Evolutionary conservation across 495 filamentous ascomycete genomes (phyloP), one percentile per base, ranked within the genome.

Genomic region (Neurospora pannonica): DNA sequence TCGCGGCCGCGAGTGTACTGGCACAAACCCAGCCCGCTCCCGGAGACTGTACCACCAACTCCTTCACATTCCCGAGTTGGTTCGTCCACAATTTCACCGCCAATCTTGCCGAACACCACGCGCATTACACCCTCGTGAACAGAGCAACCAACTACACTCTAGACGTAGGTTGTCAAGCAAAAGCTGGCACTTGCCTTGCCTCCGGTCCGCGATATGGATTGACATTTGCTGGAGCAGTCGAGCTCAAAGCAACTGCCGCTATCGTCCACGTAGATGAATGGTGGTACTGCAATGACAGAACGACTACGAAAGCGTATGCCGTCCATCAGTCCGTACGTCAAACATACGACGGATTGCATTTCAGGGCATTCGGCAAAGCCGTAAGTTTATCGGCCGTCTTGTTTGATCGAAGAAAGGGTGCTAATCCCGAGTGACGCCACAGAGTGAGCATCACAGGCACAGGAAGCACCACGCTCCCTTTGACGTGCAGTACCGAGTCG

Each of bases 61-160:
- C 79, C 6, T 80, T 80, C 71, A 43, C 71, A 21, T 69, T 79
- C 19, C 77, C 79, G 0, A 79, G 77, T 48, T 79, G 79, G 77
- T 74, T 77, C 24, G 37, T 78, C 31, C 46, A 75, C 1, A 72
- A 76, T 21, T 72, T 79, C 40, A 31, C 72, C 10, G 60, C 38
- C 1, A 74, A 72, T 43, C 54, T 1, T 62, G 54, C 54, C 54
- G 3, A 62, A 19, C 28, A 28, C 24, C 28, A 19, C 3, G 31
- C 77, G 74, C 21, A 75, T 7, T 78, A 83, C 24, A 71, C 75
- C 34, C 72, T 81, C 40, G 42, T 77, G 40, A 81, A 83, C 69
- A 72, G 81, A 39, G 78, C 78, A 7, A 81, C 79, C 71, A 72
- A 80, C 71, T 76, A 77, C 40, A 73, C 77, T 10, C 48, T 72